These are phyloP conservation scores for Suhomyces bribrorum DNA, from an alignment of 1,139 yeast species.

Conservation along the genomic window DNA sequence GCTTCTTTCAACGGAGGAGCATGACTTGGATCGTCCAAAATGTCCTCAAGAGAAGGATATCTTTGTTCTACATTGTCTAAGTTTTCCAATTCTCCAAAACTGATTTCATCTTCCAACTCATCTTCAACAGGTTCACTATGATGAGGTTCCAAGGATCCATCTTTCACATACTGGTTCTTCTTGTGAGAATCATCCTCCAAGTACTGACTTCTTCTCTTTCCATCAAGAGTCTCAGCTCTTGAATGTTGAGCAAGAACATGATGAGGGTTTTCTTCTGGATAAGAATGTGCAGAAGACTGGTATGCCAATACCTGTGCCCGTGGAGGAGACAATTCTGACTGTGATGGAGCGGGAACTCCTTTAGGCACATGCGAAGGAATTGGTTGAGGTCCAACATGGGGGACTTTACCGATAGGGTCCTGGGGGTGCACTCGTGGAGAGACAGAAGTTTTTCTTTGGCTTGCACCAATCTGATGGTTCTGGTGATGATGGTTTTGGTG, in stretches of 20 bases:
- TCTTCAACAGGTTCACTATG: background rate
- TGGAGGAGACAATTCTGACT: background rate
- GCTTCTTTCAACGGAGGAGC: slow-evolving; percentile 2
- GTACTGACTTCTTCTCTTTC: slow-evolving; percentile 3
- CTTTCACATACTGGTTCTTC: background rate
- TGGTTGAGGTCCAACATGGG: background rate
- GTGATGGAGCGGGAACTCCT: background rate
- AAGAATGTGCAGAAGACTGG: background rate
- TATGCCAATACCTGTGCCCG: background rate
- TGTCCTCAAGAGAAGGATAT: slow-evolving; percentile 45
- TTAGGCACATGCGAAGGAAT: background rate
- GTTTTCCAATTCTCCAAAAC: slow-evolving; percentile 33
- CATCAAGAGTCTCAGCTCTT: slow-evolving; percentile 2
- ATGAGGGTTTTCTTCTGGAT: background rate
- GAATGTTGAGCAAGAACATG: background rate
- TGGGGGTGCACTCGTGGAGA: slow-evolving; percentile 6
- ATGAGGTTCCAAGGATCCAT: background rate
- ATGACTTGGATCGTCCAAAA: slow-evolving; percentile 20
- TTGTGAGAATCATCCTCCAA: background rate
- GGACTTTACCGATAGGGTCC: slow-evolving; percentile 1
- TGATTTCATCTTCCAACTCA: slow-evolving; percentile 19
- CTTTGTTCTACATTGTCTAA: slow-evolving; percentile 46
- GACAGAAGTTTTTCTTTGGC: no score
- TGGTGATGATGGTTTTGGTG: no score
- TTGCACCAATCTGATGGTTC: no score